These are phyloP conservation scores for Juglanconis oblonga DNA, from an alignment of 2,329 filamentous ascomycete genomes.

Conservation along the genomic window DNA sequence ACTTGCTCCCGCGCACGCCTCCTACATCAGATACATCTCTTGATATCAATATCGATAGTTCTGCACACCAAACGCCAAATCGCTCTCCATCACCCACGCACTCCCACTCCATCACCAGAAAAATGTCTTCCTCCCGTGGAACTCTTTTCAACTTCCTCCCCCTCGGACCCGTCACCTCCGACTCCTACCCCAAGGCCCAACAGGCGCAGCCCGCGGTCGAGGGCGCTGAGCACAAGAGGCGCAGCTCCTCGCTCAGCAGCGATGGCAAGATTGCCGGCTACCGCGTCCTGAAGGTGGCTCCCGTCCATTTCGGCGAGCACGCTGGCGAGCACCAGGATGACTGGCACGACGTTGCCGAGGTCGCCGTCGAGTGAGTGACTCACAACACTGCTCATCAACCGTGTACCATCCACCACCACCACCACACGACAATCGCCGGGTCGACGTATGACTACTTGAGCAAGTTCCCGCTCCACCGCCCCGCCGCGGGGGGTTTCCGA, in stretches of 20 bases:
- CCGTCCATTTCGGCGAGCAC: slow-evolving; percentile 63
- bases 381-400: neutral
- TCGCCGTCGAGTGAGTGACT: slow-evolving; percentile 30
- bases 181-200: slow-evolving; percentile 49
- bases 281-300: slow-evolving; percentile 61
- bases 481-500: neutral
- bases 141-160: slow-evolving; percentile 45
- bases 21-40: neutral
- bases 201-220: slow-evolving; percentile 22
- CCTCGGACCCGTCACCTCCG: slow-evolving; percentile 56
- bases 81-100: neutral
- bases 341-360: slow-evolving; percentile 45
- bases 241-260: slow-evolving; percentile 54
- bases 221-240: slow-evolving; percentile 35
- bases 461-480: neutral
- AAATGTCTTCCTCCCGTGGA: slow-evolving; percentile 12
- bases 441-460: neutral
- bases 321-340: slow-evolving; percentile 54
- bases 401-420: neutral
- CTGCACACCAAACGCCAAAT: neutral
- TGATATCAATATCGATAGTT: no score
- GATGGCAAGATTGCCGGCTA: slow-evolving; percentile 36
- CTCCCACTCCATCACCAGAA: neutral
- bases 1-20: no score
- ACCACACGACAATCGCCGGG: neutral